Base-by-base conservation (phyloP, 163 green algal genomes). In the Smithsoniella earleae region DNA sequence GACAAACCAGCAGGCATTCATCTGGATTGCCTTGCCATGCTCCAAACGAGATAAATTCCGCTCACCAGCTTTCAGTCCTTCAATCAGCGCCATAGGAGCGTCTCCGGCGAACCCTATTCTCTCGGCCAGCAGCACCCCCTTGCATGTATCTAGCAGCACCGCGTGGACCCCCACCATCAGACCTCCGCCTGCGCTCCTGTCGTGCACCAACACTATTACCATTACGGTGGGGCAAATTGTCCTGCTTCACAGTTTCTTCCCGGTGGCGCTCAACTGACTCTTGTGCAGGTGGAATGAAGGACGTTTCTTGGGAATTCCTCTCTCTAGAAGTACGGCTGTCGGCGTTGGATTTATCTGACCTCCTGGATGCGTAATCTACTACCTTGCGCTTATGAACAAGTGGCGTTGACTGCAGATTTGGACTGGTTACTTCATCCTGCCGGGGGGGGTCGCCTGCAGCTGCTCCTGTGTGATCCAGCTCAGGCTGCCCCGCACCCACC, bases 331-430 rank as follows among this genome's bases (percentile, higher is more conserved):
- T 49, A 38, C 1, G 58, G 8, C n/a, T 30, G 27, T 6, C 25
- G 18, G 16, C 0, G 58, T 34, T 31, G 58, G 16, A n/a, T 13
- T 34, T 40, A 4, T 5, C 58, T 30, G 16, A 25, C 58, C 58
- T 69, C n/a, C 16, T n/a, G 22, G n/a, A 30, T 34, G n/a, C 58
- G 25, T 69, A 69, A 13, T 34, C 34, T 5, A 69, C 58, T 31
- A 69, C 58, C 58, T 34, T 69, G 58, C 58, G 58, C 58, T 13
- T 49, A 13, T 13, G 40, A 13, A 49, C 40, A 49, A 13, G 10
- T 10, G 40, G 10, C 10, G 40, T 22, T 10, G 40, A 13, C 10
- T 49, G 10, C 40, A 13, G 40, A 13, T 10, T 49, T 13, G 40
- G 40, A 49, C 40, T 49, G 40, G 40, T 10, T 13, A 10, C 40